Percentiles rank a stretch among this genome's conserved stretches.
Conservation (phyloP, 2,329 filamentous ascomycete genomes). For the Pyrenochaeta sp. region DNA sequence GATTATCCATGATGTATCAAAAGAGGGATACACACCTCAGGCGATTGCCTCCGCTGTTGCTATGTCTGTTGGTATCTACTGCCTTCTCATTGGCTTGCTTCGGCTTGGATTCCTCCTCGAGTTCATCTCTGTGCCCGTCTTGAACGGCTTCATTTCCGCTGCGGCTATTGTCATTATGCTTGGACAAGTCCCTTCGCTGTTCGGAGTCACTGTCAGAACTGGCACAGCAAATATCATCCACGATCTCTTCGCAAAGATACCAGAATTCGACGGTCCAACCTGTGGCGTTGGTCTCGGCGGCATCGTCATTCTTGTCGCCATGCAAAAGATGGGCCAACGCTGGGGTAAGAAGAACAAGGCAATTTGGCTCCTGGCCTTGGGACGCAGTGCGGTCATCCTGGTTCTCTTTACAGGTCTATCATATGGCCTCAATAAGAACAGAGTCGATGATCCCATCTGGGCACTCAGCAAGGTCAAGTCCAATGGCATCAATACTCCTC, state of each 20-base stretch:
- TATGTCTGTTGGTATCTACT: conserved; percentile 70
- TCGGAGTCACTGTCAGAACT: conserved; percentile 62
- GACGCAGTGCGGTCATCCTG: conserved; percentile 67
- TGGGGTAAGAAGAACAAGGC: conserved; percentile 67
- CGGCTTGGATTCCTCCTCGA: conserved; percentile 72
- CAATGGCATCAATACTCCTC: conserved; percentile 62
- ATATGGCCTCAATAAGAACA: conserved; percentile 67
- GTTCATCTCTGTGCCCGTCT: conserved; percentile 70
- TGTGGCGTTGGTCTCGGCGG: conserved; percentile 67
- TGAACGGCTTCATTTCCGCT: conserved; percentile 72
- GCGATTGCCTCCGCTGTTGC: conserved; percentile 69
- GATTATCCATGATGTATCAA: conserved; percentile 63
- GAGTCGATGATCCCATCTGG: conserved; percentile 60
- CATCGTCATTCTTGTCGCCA: conserved; percentile 63
- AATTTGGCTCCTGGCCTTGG: conserved; percentile 67
- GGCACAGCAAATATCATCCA: conserved; percentile 67
- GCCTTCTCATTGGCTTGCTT: conserved; percentile 66
- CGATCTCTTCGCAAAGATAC: conserved; percentile 65
- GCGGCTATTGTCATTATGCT: conserved; percentile 72
- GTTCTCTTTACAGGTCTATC: conserved; percentile 70
- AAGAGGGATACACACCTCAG: conserved; percentile 61
- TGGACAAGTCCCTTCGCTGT: conserved; percentile 69
- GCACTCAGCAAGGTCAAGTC: conserved; percentile 66
- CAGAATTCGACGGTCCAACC: conserved; percentile 65
- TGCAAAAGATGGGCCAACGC: conserved; percentile 66